Percentiles rank a stretch among this genome's conserved stretches.
phyloP scores from a whole-genome alignment of 192 early-diverging fungal genomes.

The Chytriomyces confervae region DNA sequence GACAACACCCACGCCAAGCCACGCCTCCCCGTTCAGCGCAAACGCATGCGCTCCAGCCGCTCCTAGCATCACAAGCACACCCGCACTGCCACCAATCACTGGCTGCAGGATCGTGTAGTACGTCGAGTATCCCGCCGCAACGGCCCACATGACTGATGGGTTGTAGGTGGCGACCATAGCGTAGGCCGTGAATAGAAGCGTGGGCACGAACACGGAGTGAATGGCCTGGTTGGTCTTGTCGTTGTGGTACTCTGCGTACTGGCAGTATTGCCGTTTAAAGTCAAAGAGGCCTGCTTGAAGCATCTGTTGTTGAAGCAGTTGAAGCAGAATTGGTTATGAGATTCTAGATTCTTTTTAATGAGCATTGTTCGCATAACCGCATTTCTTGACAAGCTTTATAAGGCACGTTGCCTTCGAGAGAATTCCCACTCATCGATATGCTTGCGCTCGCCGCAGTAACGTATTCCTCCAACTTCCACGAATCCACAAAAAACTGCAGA shows the following conservation, averaged over 20 bases:
- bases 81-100: slow-evolving; percentile 33
- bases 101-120: slow-evolving; percentile 78
- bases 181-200: slow-evolving; percentile 22
- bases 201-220: slow-evolving; percentile 90
- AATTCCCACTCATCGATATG: too few relatives aligned
- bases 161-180: neutral
- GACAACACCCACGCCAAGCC: slow-evolving; percentile 43
- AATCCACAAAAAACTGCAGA: too few relatives aligned
- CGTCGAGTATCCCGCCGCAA: neutral
- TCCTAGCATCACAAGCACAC: neutral
- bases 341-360: too few relatives aligned
- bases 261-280: slow-evolving; percentile 77
- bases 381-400: too few relatives aligned
- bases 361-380: too few relatives aligned
- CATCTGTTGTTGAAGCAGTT: neutral
- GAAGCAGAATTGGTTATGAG: too few relatives aligned
- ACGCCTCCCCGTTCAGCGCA: neutral
- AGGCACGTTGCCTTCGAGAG: too few relatives aligned
- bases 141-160: neutral
- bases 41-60: slow-evolving; percentile 3
- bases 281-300: slow-evolving; percentile 66
- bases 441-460: too few relatives aligned
- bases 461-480: too few relatives aligned
- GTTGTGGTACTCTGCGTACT: slow-evolving; percentile 27
- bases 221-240: slow-evolving; percentile 75